phyloP scores from a whole-genome alignment of 2,329 filamentous ascomycete species.

The Fonsecaea multimorphosa region DNA sequence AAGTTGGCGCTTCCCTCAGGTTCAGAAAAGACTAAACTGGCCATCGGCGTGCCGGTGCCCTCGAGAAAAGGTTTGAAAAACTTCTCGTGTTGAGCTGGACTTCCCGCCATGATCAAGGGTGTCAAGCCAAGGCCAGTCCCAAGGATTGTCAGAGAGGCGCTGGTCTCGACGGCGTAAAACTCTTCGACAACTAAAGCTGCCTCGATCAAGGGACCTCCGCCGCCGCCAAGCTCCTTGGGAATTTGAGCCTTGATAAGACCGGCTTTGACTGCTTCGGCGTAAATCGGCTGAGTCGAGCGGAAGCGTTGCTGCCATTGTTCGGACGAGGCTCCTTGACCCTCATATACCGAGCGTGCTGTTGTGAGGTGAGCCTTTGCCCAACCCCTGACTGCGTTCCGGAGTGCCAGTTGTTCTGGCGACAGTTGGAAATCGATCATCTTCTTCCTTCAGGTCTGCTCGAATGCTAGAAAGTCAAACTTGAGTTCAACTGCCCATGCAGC shows the following conservation, averaged over 20 bases:
- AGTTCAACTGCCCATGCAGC: neutral
- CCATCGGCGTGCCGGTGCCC: conserved; percentile 55
- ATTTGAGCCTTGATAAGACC: conserved; percentile 59
- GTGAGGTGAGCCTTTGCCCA: conserved; percentile 28
- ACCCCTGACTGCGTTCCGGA: conserved; percentile 24
- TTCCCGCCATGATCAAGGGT: conserved; percentile 57
- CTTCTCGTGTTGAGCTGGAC: conserved; percentile 48
- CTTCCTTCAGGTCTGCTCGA: neutral
- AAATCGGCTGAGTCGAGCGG: conserved; percentile 55
- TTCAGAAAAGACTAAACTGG: conserved; percentile 60
- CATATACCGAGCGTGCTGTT: conserved; percentile 28
- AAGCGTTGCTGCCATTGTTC: conserved; percentile 49
- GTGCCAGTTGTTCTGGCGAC: conserved; percentile 26
- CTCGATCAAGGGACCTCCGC: conserved; percentile 53
- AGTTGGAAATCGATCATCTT: conserved; percentile 31
- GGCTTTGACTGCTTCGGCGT: conserved; percentile 51
- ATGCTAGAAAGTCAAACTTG: neutral
- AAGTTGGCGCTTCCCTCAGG: conserved; percentile 61
- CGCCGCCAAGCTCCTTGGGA: conserved; percentile 55
- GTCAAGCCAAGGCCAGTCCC: conserved; percentile 60
- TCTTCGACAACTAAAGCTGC: conserved; percentile 61
- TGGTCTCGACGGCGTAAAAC: conserved; percentile 59
- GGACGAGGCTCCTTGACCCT: conserved; percentile 1
- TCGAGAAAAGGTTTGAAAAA: conserved; percentile 58
- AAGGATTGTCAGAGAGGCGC: conserved; percentile 58